These are phyloP conservation scores for Kuraishia capsulata DNA, from an alignment of 805 yeast genomes.

Conservation along the genomic window DNA sequence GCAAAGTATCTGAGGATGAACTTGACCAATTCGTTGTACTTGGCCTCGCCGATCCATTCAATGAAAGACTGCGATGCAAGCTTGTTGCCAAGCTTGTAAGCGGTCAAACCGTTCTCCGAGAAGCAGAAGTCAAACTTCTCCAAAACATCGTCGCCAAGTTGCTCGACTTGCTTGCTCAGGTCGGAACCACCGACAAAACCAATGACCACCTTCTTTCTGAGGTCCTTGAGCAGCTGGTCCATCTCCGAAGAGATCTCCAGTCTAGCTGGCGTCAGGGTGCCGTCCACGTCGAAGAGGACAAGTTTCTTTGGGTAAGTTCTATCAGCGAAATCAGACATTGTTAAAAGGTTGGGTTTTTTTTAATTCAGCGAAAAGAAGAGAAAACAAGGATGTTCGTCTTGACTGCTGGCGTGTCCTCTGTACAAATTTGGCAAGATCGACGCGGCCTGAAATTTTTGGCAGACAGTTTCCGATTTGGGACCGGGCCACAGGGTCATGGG, in stretches of 20 bases:
- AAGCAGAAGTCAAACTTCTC: conserved; percentile 89
- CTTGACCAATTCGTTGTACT: conserved; percentile 81
- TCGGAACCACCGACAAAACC: conserved; percentile 99
- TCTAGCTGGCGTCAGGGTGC: conserved; percentile 97
- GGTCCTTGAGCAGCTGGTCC: conserved; percentile 55
- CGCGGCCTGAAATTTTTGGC: no score
- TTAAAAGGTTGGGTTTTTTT: no score
- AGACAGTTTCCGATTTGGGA: no score
- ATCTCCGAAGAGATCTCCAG: conserved; percentile 61
- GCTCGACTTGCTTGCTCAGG: conserved; percentile 90
- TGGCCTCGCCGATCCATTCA: conserved; percentile 90
- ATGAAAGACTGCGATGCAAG: conserved; percentile 92
- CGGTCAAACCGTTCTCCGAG: conserved; percentile 96
- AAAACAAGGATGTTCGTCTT: background rate
- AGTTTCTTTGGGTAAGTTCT: conserved; percentile 79
- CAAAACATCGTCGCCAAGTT: conserved; percentile 75
- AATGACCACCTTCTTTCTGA: conserved; percentile 87
- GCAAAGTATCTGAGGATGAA: conserved; percentile 81
- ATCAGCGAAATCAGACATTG: conserved; percentile 40
- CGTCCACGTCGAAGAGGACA: conserved; percentile 96
- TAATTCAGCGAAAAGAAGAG: background rate
- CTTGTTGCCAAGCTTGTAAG: conserved; percentile 83
- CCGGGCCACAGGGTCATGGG: no score
- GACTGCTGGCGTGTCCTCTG: background rate
- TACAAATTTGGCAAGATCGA: background rate